Conservation (phyloP, 1,284 basidiomycete species). For the Ustilago tritici region DNA sequence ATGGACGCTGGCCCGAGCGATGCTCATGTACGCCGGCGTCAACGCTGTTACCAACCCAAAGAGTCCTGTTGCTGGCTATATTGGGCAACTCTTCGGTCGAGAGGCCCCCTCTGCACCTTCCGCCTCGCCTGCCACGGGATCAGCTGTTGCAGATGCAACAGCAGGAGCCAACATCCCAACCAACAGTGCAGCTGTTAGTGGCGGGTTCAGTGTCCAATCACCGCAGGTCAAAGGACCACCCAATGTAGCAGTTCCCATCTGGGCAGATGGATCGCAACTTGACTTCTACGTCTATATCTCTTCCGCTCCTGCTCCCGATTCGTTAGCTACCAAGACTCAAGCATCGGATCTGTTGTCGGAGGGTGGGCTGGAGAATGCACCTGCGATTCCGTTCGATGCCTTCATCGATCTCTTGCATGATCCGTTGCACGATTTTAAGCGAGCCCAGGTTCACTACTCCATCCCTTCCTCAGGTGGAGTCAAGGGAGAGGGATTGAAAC, state of each 20-base stretch:
- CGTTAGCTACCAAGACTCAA: conserved; percentile 42
- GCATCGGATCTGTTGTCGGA: conserved; percentile 41
- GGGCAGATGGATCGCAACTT: conserved; percentile 27
- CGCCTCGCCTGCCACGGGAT: background rate
- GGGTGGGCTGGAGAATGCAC: conserved; percentile 19
- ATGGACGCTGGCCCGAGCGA: conserved; percentile 31
- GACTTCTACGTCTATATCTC: conserved; percentile 59
- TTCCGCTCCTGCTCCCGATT: conserved; percentile 21
- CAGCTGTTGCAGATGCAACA: background rate
- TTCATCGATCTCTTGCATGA: conserved; percentile 40
- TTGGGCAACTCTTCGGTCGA: conserved; percentile 32
- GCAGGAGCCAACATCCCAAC: background rate
- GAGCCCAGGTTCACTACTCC: conserved; percentile 3
- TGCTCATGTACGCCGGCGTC: conserved; percentile 47
- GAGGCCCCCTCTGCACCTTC: conserved; percentile 2
- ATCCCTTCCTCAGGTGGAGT: background rate
- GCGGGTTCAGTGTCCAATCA: background rate
- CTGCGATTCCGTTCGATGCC: conserved; percentile 37
- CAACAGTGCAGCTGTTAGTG: background rate
- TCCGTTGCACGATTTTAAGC: conserved; percentile 12
- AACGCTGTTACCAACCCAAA: conserved; percentile 43
- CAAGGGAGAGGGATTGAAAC: conserved; percentile 1
- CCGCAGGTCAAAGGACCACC: conserved; percentile 24
- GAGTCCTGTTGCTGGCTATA: conserved; percentile 30
- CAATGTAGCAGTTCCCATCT: conserved; percentile 42